Percentiles rank a stretch among this genome's conserved stretches.
Conservation (phyloP, 2,329 filamentous ascomycete species). For the Trichocomaceae sp. region DNA sequence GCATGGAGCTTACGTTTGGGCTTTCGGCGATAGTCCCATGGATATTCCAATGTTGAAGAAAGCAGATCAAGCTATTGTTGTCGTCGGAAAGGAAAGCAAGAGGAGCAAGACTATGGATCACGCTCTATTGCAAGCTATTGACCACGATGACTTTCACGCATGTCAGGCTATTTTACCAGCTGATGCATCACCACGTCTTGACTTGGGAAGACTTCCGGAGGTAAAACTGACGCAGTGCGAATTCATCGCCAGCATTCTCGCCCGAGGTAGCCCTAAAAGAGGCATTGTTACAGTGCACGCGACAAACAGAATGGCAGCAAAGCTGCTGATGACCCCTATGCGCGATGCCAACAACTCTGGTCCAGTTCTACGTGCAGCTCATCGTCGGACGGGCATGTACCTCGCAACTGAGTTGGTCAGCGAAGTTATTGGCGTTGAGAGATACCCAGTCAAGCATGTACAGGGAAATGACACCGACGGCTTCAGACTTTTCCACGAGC, state of each 20-base stretch:
- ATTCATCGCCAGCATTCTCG: constrained; percentile 23
- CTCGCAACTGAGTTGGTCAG: constrained; percentile 47
- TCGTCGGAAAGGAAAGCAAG: constrained; percentile 39
- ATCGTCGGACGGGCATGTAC: constrained; percentile 47
- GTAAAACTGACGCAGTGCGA: constrained; percentile 27
- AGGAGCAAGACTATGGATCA: constrained; percentile 51
- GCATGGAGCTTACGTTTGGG: constrained; percentile 41
- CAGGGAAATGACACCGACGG: constrained; percentile 43
- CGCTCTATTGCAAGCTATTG: constrained; percentile 39
- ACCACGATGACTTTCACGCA: constrained; percentile 34
- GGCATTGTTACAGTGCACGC: constrained; percentile 33
- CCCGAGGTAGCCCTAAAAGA: not conserved
- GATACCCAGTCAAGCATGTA: constrained; percentile 46
- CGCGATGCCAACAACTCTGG: constrained; percentile 45
- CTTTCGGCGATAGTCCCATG: constrained; percentile 55
- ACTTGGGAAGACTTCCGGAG: constrained; percentile 38
- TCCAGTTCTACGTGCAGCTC: constrained; percentile 43
- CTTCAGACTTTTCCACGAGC: constrained; percentile 43
- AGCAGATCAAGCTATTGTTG: constrained; percentile 50
- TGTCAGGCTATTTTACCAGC: constrained; percentile 46
- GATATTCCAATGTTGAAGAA: constrained; percentile 52
- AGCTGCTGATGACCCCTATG: constrained; percentile 49
- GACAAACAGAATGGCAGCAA: constrained; percentile 40
- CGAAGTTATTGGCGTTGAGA: constrained; percentile 43
- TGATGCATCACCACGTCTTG: constrained; percentile 37